Evolutionary conservation across 1,284 basidiomycete genomes (phyloP), one percentile per base, ranked within the genome.

Genomic region (Exobasidium rhododendri): DNA sequence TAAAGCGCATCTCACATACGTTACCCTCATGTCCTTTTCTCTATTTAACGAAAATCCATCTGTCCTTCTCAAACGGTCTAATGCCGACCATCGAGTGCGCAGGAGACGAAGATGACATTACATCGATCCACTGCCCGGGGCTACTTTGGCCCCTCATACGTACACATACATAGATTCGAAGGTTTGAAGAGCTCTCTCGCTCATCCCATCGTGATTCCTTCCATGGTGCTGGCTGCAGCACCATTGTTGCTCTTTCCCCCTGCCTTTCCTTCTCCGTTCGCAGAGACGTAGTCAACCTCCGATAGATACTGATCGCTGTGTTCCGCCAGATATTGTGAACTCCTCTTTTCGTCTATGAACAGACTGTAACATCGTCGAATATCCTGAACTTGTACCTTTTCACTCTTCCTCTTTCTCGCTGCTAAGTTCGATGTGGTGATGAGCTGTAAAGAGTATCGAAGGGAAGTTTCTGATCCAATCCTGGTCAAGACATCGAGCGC

Each of bases 341-440:
- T 94, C 65, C 94, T 84, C 81, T 93, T 92, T 77, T 96, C 94
- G 79, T 98, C 94, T 83, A 93, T 88, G 82, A 97, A 98, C 32
- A 80, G 70, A 28, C 63, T 58, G 56, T 96, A 97, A 3, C 88
- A 90, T 60, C 89, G 83, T 44, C 89, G 83, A 52, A 97, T 84
- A 79, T 96, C 93, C 58, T 89, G 87, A 1, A 91, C 88, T 53
- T 89, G 89, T 10, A 96, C 91, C 14, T 69, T 68, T 6, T 78
- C 76, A 83, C 86, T 83, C 77, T 91, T 94, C 51, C 92, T 85
- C 76, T 92, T 89, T 67, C 85, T 84, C 1, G 93, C 89, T 2
- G 94, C 83, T 51, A 94, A 85, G 70, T 90, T 87, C 0, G 89
- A 91, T 40, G 91, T 92, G 1, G 92, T 92, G 68, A 97, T 96